Evolutionary conservation across 805 yeast genomes (phyloP).

Genomic region (Yarrowia porcina): DNA sequence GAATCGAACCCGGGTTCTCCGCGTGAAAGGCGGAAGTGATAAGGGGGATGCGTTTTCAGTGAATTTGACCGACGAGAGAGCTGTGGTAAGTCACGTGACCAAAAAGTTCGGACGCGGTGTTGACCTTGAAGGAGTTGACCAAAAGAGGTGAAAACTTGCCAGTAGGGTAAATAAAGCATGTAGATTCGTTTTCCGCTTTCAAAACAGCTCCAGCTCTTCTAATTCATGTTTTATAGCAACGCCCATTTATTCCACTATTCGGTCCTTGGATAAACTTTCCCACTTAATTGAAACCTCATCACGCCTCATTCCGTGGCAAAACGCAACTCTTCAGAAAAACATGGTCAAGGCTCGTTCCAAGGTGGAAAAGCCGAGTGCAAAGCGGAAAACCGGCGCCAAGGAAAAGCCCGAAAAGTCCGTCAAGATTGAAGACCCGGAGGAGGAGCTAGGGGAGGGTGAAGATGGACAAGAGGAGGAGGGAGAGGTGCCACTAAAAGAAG

Average conservation of each 20-base stretch:
- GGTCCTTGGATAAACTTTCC: neutral
- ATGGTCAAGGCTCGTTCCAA: slow-evolving; percentile 1
- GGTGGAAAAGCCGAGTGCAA: neutral
- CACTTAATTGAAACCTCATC: neutral
- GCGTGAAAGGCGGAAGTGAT: slow-evolving; percentile 25
- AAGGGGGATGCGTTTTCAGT: too few relatives aligned
- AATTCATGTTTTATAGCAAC: too few relatives aligned
- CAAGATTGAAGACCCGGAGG: neutral
- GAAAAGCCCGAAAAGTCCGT: neutral
- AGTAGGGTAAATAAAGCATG: too few relatives aligned
- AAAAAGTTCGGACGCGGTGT: too few relatives aligned
- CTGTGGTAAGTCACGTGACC: too few relatives aligned
- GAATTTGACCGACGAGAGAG: too few relatives aligned
- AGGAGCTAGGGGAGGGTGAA: neutral
- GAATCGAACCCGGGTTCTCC: slow-evolving; percentile 26
- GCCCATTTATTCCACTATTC: neutral
- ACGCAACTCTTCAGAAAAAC: neutral
- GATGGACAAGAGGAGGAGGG: neutral
- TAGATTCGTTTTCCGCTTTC: too few relatives aligned
- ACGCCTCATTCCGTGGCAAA: neutral
- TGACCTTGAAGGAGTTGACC: too few relatives aligned
- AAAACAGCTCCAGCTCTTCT: too few relatives aligned
- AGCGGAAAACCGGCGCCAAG: neutral
- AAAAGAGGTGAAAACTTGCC: too few relatives aligned
- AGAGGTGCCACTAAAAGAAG: neutral